A percentile compares a stretch with the other conserved stretches of the same genome.
Evolutionary conservation across 352 stramenopile genomes (phyloP).

Genomic region (Phytophthora sp.): DNA sequence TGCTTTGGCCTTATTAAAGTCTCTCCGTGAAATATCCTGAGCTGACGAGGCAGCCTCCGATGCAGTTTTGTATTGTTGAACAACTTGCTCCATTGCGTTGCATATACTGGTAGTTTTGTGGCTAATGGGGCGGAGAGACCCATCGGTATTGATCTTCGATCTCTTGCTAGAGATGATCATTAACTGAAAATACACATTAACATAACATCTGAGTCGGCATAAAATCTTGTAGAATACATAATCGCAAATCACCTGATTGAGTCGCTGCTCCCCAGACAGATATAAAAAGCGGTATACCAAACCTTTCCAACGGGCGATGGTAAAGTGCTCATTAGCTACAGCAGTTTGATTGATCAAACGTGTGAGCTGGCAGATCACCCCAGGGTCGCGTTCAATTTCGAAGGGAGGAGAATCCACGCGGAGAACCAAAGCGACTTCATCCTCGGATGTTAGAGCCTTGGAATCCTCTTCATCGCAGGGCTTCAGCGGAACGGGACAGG

Average conservation of each 20-base stretch:
- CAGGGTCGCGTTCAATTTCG: constrained; percentile 41
- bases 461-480: no score
- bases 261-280: constrained; percentile 30
- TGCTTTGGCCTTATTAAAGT: constrained; percentile 43
- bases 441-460: no score
- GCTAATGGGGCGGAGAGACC: not conserved
- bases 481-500: no score
- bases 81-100: constrained; percentile 48
- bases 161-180: constrained; percentile 10
- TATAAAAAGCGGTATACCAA: constrained; percentile 46
- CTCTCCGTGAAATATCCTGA: constrained; percentile 31
- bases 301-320: constrained; percentile 48
- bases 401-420: not conserved
- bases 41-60: constrained; percentile 35
- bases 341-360: constrained; percentile 47
- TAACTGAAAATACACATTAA: constrained; percentile 2
- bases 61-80: constrained; percentile 41
- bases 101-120: constrained; percentile 21
- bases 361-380: constrained; percentile 59
- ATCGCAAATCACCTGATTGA: constrained; percentile 44
- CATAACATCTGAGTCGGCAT: no score
- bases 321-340: constrained; percentile 27
- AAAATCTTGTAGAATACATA: not conserved
- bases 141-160: constrained; percentile 8
- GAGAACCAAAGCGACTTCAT: not conserved